Evolutionary conservation across 306 rosid species (phyloP), one percentile per base, ranked within the genome.

Genomic region (Prunus salicina): DNA sequence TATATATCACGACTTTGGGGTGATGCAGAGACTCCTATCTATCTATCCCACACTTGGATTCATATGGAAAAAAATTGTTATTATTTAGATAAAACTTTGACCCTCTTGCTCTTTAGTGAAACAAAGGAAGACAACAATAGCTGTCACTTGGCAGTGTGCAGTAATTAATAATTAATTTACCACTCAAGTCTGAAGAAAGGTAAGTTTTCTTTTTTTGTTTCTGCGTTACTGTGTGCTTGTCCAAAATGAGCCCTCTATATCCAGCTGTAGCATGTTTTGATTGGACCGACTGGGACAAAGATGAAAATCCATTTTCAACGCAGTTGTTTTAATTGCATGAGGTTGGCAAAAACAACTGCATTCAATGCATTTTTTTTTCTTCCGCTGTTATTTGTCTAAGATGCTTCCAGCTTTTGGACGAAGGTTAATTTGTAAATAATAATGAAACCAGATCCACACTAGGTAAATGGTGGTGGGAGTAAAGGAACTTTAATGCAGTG

Each of bases 201-300:
- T 24, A 27, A 63, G 52, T 47, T 13, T 1, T 22, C 27, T 24
- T 57, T 61, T 58, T 57, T 25, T 5, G 62, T n/a, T 62, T 57
- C 53, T 11, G 64, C 13, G 46, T 64, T 12, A 24, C 46, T 24
- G 55, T 52, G 25, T 43, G 4, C 45, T 15, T 32, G 79, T 79
- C 75, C 75, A 67, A 79, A 79, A 65, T 57, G 22, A 67, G 20
- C 55, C 74, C 53, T 8, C 22, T 14, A 6, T 22, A 10, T 71
- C 73, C 64, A 71, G 60, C 64, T 73, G 47, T 61, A 19, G 9
- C 0, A 19, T 41, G 46, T 47, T 67, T 63, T 58, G 18, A 75
- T 67, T 79, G 76, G 81, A 60, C 81, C 79, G 79, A 71, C 81
- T 14, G 1, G 28, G 16, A 45, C 73, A 64, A 70, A 52, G 8